Percentiles rank a stretch among this genome's conserved stretches.
These are phyloP conservation scores for Jamesozyma piceae DNA, from an alignment of 805 yeast species.

Conservation along the genomic window DNA sequence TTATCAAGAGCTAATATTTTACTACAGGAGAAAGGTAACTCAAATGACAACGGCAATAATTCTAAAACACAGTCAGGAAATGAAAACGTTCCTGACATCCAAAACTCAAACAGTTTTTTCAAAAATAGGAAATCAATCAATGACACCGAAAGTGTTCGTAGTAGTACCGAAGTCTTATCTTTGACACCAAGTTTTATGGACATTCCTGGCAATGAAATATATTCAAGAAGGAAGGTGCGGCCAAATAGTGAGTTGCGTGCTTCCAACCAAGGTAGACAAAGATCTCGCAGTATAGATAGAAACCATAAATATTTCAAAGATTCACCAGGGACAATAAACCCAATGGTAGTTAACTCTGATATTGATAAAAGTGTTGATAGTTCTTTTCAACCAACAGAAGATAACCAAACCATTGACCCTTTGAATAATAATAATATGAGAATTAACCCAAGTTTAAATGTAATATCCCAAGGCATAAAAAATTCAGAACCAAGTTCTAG, in stretches of 20 bases:
- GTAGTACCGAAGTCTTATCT: slow-evolving; percentile 33
- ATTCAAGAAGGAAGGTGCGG: not conserved
- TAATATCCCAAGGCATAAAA: not conserved
- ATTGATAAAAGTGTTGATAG: not conserved
- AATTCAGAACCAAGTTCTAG: not conserved
- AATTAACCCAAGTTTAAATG: not conserved
- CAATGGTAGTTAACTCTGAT: slow-evolving; percentile 10
- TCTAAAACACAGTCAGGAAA: not conserved
- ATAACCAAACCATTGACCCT: not conserved
- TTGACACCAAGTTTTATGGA: slow-evolving; percentile 36
- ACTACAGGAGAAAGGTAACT: slow-evolving; percentile 10
- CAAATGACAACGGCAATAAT: not conserved
- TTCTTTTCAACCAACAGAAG: not conserved
- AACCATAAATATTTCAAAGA: slow-evolving; percentile 13
- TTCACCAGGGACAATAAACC: slow-evolving; percentile 12
- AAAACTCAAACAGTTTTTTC: not conserved
- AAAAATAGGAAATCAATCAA: not conserved
- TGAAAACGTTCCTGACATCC: not conserved
- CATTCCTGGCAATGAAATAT: slow-evolving; percentile 19
- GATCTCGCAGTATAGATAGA: slow-evolving; percentile 17
- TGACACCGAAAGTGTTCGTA: slow-evolving; percentile 10
- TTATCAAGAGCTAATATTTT: slow-evolving; percentile 14
- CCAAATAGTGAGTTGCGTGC: not conserved
- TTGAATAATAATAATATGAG: not conserved
- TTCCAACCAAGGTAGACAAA: slow-evolving; percentile 4